A percentile compares a stretch with the other conserved stretches of the same genome.
These are phyloP conservation scores for Mucor circinelloides DNA, from an alignment of 371 early-diverging fungal species.

Conservation along the genomic window DNA sequence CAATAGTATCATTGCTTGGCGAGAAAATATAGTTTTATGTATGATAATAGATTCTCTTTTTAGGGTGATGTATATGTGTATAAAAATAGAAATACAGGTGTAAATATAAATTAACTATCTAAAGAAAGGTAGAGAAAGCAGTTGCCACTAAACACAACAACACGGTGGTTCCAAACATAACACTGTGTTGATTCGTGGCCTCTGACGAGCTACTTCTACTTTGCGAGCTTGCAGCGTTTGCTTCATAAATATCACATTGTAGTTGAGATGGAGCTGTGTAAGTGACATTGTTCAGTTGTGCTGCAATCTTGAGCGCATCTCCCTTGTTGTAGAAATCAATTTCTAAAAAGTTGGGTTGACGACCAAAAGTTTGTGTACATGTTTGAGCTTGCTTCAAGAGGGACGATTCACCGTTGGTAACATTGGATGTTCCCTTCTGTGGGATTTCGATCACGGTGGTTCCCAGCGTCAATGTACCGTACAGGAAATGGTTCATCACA, in stretches of 20 bases:
- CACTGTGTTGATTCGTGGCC: not conserved
- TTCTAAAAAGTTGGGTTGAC: constrained; percentile 69
- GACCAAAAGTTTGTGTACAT: constrained; percentile 50
- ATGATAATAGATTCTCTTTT: not conserved
- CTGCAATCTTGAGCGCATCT: constrained; percentile 53
- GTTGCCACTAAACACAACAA: constrained; percentile 19
- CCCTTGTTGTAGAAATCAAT: constrained; percentile 81
- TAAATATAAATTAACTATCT: constrained; percentile 5
- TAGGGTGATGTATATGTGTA: not conserved
- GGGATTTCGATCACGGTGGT: constrained; percentile 46
- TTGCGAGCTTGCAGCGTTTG: not conserved
- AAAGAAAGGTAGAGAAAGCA: constrained; percentile 20
- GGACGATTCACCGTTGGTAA: constrained; percentile 49
- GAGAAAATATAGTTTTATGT: not conserved
- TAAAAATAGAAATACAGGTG: constrained; percentile 3
- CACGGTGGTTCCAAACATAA: constrained; percentile 8
- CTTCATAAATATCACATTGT: constrained; percentile 24
- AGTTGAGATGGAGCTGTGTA: constrained; percentile 30
- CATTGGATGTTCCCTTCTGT: constrained; percentile 49
- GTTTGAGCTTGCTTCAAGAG: constrained; percentile 46
- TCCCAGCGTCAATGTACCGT: constrained; percentile 40
- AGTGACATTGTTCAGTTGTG: constrained; percentile 65
- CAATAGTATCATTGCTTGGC: not conserved
- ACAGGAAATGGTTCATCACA: constrained; percentile 65
- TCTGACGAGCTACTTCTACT: constrained; percentile 2